Conservation (phyloP, 2,329 filamentous ascomycete species). For the Aspergillus amoenus region DNA sequence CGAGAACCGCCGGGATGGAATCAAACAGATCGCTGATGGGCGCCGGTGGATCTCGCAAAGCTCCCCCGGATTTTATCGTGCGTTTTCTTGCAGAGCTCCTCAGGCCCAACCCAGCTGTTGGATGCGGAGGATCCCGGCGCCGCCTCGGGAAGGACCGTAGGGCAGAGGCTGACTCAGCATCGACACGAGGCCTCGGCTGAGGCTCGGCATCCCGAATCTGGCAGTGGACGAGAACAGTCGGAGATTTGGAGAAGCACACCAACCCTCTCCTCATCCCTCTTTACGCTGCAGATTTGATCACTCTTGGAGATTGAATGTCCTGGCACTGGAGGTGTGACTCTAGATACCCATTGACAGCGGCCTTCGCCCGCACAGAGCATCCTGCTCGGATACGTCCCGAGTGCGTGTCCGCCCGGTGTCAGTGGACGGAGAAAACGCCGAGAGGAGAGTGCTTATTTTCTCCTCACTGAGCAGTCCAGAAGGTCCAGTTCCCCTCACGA, state of each 20-base stretch:
- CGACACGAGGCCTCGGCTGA: neutral
- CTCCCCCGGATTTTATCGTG: constrained; percentile 11
- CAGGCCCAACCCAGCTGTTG: neutral
- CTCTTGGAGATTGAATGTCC: neutral
- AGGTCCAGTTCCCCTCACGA: constrained; percentile 9
- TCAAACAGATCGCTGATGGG: neutral
- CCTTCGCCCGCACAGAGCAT: neutral
- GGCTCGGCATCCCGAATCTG: neutral
- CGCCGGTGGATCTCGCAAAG: constrained; percentile 1
- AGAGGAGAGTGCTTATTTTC: constrained; percentile 8
- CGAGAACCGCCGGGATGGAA: neutral
- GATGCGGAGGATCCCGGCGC: constrained; percentile 14
- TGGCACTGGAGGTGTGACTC: neutral
- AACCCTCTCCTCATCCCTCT: neutral
- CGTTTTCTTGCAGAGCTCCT: neutral
- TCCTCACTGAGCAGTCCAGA: constrained; percentile 13
- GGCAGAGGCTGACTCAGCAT: constrained; percentile 5
- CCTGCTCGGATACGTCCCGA: neutral
- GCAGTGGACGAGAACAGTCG: neutral
- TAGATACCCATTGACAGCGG: neutral
- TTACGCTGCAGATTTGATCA: neutral
- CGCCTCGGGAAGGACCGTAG: constrained; percentile 11
- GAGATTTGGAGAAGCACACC: neutral
- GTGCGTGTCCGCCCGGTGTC: neutral
- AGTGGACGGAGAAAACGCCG: neutral